Base-by-base conservation (phyloP, 2,329 filamentous ascomycete species). In the Pezicula neosporulosa region DNA sequence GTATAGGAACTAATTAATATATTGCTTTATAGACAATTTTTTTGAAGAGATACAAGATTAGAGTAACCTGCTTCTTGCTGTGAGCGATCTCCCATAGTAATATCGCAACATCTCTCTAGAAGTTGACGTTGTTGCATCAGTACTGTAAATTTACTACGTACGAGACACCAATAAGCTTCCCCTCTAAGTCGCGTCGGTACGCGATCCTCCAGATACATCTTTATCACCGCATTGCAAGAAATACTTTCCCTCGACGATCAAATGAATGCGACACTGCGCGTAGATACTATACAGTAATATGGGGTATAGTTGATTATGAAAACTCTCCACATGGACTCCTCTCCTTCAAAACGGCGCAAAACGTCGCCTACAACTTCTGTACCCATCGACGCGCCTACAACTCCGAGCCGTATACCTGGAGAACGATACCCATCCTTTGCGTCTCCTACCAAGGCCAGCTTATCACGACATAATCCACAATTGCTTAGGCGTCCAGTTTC, bases 391-490 rank as follows among this genome's bases (percentile, higher is more conserved):
- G 68, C 68, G 59, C 70, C 70, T 35, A 71, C 70, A 51, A 72
- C 68, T 50, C 69, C 68, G 44, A 64, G 60, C 59, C 63, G 61
- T 43, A 63, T 63, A 38, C 63, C 63, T 3, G 54, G 56, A 56
- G 49, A 54, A 62, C 60, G 64, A 44, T 75, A 76, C 1, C 76
- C 80, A 1, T 86, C 83, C 1, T 87, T 83, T 62, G 80, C 80
- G 49, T 86, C 84, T n/a, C 84, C 86, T 0, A 87, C 84, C 0
- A 82, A 77, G 63, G 76, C 84, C 12, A 88, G 82, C 60, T 68
- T 87, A 13, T 74, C 82, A 51, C 78, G 80, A 56, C 77, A 80
- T 44, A 80, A 86, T 54, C 81, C 83, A 0, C 77, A 82, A 10
- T 72, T 85, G 6, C 67, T 85, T 33, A 70, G 75, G 50, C 72